Conservation (phyloP, 495 filamentous ascomycete species). For the Lasiosphaeria miniovina region DNA sequence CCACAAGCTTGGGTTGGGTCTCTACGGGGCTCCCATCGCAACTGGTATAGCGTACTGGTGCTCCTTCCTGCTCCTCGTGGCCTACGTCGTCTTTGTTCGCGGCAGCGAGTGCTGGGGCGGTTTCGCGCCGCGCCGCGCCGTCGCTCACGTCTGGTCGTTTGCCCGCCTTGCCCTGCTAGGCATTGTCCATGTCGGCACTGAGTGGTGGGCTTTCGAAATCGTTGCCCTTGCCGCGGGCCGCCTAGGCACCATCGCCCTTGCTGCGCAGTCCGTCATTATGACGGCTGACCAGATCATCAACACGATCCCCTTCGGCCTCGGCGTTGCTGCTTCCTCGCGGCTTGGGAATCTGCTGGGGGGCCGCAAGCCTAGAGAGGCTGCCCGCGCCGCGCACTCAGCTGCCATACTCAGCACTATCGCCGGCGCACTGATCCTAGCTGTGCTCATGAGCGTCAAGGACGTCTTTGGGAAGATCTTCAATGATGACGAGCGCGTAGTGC, state of each 20-base stretch:
- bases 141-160: slow-evolving; percentile 69
- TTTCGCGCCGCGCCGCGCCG: slow-evolving; percentile 57
- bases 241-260: slow-evolving; percentile 78
- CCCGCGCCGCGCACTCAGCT: slow-evolving; percentile 71
- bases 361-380: slow-evolving; percentile 63
- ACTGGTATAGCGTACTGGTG: slow-evolving; percentile 86
- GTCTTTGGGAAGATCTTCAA: slow-evolving; percentile 84
- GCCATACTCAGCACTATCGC: slow-evolving; percentile 70
- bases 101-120: slow-evolving; percentile 85
- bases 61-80: slow-evolving; percentile 73
- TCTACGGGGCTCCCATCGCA: slow-evolving; percentile 79
- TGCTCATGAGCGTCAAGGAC: slow-evolving; percentile 71
- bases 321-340: slow-evolving; percentile 75
- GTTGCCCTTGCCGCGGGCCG: slow-evolving; percentile 85
- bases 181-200: slow-evolving; percentile 84
- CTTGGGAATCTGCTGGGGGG: slow-evolving; percentile 83
- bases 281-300: slow-evolving; percentile 91
- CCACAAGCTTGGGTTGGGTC: slow-evolving; percentile 64
- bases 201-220: slow-evolving; percentile 97
- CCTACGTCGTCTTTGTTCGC: slow-evolving; percentile 68
- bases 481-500: slow-evolving; percentile 69
- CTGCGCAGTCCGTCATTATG: slow-evolving; percentile 91
- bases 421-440: slow-evolving; percentile 64
- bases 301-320: slow-evolving; percentile 87
- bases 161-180: slow-evolving; percentile 73